Conservation (phyloP, 345 rosid genomes). For the thale cress (Arabidopsis thaliana) region TAIR10.1 NC_003074.8:16547501-16548000, state of each 20-base stretch:
- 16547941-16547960: neutral
- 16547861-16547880: neutral
- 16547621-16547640: slow-evolving; percentile 56
- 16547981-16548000: slow-evolving; percentile 28
- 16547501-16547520: slow-evolving; percentile 63
- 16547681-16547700: slow-evolving; percentile 14
- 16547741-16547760: too few species aligned
- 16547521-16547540: slow-evolving; percentile 94
- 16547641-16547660: slow-evolving; percentile 1
- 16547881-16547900: slow-evolving; percentile 5
- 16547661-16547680: neutral
- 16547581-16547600: slow-evolving; percentile 90
- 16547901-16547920: slow-evolving; percentile 4
- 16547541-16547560: slow-evolving; percentile 98
- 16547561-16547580: slow-evolving; percentile 98
- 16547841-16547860: too few species aligned
- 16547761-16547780: neutral
- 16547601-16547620: slow-evolving; percentile 89
- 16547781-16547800: neutral
- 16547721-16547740: neutral
- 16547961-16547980: neutral
- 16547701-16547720: neutral
- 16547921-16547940: neutral
- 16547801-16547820: neutral
- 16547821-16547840: neutral